Evolutionary conservation across 805 yeast genomes (phyloP), one percentile per base, ranked within the genome.

Genomic region (Vanderwaltozyma verrucispora): DNA sequence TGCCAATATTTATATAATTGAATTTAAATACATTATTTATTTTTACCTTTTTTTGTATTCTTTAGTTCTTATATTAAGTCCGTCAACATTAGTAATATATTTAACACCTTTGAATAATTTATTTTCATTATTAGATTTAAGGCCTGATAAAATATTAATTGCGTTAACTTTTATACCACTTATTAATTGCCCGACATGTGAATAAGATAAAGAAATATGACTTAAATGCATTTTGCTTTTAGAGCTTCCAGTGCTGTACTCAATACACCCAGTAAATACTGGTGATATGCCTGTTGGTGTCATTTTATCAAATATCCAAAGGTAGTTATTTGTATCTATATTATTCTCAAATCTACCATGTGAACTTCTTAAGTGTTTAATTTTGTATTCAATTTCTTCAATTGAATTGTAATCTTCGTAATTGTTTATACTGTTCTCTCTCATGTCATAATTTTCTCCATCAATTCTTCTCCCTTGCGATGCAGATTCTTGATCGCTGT

Each of bases 61-160:
- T 24, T 11, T 11, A 12, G n/a, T 19, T 18, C 32, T 29, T 11
- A 35, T n/a, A 15, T 24, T 14, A 4, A 13, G 25, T n/a, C 30
- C 30, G 10, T 30, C 33, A 14, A 23, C 14, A n/a, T 24, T 61
- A 5, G 95, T 77, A 10, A 72, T 63, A 53, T 88, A 88, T 53
- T 87, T 82, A 16, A 88, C 96, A 1, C 97, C 97, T 56, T 87
- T 88, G 65, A 75, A 88, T 0, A 95, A 95, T 50, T 77, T 80
- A 10, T 75, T 35, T 9, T 36, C 36, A 15, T 34, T 37, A 17
- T 38, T 39, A 15, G 40, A 75, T 5, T 72, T 72, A 39, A 75
- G 48, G 0, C 89, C 87, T 45, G 74, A 67, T 7, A 67, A 48
- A 14, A 85, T 70, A 49, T 74, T 72, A 43, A 87, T 60, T 21